phyloP scores from a whole-genome alignment of 495 filamentous ascomycete species.

The Cercophora samala region DNA sequence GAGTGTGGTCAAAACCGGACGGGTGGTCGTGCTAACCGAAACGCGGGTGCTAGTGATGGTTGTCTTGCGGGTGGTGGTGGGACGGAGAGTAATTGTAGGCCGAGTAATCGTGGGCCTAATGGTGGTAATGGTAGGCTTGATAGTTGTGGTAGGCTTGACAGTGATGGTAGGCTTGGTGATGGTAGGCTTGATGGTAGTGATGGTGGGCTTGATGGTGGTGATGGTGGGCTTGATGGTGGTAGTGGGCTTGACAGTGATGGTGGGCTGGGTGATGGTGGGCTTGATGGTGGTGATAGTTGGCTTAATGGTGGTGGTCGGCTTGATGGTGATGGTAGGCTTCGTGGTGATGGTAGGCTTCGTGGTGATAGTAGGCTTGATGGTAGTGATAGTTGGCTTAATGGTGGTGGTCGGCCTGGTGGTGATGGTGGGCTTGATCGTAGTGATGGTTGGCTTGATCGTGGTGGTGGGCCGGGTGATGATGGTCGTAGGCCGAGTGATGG shows the following conservation, averaged over 20 bases:
- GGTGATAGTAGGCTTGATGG: not conserved
- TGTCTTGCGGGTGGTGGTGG: not conserved
- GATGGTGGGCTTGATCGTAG: not conserved
- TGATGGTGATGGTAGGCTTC: not conserved
- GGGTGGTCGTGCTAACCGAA: not conserved
- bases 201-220: not conserved
- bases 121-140: not conserved
- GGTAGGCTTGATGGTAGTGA: not conserved
- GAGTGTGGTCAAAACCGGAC: not conserved
- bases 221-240: not conserved
- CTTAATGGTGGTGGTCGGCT: not conserved
- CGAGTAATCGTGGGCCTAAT: not conserved
- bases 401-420: not conserved
- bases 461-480: too few species aligned
- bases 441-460: not conserved
- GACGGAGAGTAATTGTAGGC: not conserved
- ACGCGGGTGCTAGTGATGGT: not conserved
- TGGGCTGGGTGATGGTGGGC: not conserved
- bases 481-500: not conserved
- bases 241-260: not conserved
- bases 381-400: not conserved
- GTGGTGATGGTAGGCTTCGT: not conserved
- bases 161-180: not conserved
- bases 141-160: slow-evolving; percentile 1
- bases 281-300: not conserved